Evolutionary conservation across 768 basidiomycete genomes (phyloP).

Genomic region (Boletales sp.): DNA sequence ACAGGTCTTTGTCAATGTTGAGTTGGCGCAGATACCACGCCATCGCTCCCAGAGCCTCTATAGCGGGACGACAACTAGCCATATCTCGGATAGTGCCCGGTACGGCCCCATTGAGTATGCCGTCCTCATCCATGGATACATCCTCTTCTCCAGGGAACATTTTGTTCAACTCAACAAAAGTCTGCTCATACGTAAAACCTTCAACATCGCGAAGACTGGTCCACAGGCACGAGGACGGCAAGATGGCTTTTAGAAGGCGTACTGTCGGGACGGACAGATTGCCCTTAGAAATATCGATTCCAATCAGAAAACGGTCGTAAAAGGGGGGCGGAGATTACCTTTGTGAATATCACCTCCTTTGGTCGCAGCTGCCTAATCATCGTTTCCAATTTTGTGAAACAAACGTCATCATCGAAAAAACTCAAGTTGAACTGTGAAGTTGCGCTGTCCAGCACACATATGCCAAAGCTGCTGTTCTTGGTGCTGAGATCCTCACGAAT

Average conservation of each 20-base stretch:
- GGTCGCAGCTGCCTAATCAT: constrained; percentile 86
- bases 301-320: background rate
- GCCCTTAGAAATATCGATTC: constrained; percentile 47
- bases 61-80: constrained; percentile 59
- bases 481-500: constrained; percentile 57
- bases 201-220: constrained; percentile 80
- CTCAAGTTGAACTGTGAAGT: constrained; percentile 94
- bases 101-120: constrained; percentile 32
- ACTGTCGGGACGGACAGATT: constrained; percentile 81
- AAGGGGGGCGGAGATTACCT: constrained; percentile 45
- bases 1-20: constrained; percentile 92
- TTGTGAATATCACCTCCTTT: constrained; percentile 87
- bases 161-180: constrained; percentile 60
- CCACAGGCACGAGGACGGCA: constrained; percentile 85
- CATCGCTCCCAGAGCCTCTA: constrained; percentile 88
- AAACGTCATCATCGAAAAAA: constrained; percentile 87
- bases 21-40: constrained; percentile 92
- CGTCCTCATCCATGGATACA: constrained; percentile 46
- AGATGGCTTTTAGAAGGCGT: constrained; percentile 74
- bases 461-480: constrained; percentile 64
- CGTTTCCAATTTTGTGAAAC: constrained; percentile 90
- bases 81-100: constrained; percentile 77
- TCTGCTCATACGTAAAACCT: constrained; percentile 73
- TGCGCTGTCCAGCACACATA: constrained; percentile 90
- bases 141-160: constrained; percentile 55